phyloP scores from a whole-genome alignment of 2,329 filamentous ascomycete genomes.

The Aspergillus brasiliensis region DNA sequence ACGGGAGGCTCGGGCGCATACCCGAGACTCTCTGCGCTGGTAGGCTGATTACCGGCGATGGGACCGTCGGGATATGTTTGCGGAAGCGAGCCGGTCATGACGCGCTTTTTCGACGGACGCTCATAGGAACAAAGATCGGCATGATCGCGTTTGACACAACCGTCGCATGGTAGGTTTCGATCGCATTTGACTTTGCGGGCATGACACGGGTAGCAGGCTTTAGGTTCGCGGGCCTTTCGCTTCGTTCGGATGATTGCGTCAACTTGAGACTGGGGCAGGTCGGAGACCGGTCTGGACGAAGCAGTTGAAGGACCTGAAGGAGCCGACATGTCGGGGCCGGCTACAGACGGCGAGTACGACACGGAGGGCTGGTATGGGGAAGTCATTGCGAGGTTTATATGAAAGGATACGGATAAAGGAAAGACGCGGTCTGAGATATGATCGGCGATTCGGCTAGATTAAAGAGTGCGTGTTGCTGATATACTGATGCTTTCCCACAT shows the following conservation, averaged over 20 bases:
- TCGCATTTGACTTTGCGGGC: conserved; percentile 54
- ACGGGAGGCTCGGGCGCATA: conserved; percentile 23
- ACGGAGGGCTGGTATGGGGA: conserved; percentile 34
- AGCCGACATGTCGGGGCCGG: conserved; percentile 25
- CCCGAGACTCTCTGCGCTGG: conserved; percentile 13
- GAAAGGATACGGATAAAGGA: not conserved
- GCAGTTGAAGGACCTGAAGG: conserved; percentile 8
- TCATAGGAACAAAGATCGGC: conserved; percentile 53
- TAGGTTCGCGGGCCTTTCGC: conserved; percentile 50
- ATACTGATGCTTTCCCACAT: not conserved
- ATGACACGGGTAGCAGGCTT: conserved; percentile 51
- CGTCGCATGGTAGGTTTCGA: conserved; percentile 52
- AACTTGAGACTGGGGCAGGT: conserved; percentile 49
- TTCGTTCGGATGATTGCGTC: conserved; percentile 52
- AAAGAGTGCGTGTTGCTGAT: not conserved
- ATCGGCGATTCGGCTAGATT: not conserved
- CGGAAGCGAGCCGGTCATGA: conserved; percentile 26
- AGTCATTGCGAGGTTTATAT: conserved; percentile 22
- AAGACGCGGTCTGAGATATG: not conserved
- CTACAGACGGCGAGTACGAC: conserved; percentile 32
- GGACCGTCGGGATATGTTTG: conserved; percentile 28
- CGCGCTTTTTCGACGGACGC: conserved; percentile 50
- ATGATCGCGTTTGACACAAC: conserved; percentile 53
- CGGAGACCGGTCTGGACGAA: conserved; percentile 35
- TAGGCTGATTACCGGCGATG: conserved; percentile 13